Conservation (phyloP, 257 asterid genomes). For the Coffea canephora region DNA sequence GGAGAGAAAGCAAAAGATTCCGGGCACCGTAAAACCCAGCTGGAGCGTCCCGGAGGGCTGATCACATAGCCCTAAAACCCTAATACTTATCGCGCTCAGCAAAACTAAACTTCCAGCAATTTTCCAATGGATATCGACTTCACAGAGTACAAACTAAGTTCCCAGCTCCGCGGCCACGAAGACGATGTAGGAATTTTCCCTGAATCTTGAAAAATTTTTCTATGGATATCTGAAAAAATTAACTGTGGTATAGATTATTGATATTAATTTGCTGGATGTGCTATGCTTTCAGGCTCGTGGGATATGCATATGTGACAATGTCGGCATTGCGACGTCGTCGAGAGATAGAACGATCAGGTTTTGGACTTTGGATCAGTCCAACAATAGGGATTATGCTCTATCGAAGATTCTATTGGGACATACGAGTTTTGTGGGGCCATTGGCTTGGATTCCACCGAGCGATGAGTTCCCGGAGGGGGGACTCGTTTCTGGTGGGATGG, state of each 20-base stretch:
- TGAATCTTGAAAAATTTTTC: background rate
- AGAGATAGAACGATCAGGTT: constrained; percentile 82
- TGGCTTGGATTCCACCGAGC: constrained; percentile 78
- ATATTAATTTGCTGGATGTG: background rate
- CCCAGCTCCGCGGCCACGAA: constrained; percentile 90
- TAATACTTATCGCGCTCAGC: background rate
- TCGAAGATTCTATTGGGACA: constrained; percentile 87
- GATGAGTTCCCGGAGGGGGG: constrained; percentile 91
- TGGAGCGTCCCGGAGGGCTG: background rate
- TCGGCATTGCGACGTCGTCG: constrained; percentile 93
- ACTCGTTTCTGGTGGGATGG: constrained; percentile 94
- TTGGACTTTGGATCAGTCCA: constrained; percentile 67
- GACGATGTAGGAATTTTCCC: constrained; percentile 63
- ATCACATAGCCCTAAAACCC: background rate
- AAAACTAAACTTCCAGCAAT: background rate
- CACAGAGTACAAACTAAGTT: constrained; percentile 66
- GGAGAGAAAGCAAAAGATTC: constrained; percentile 22
- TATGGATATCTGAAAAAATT: background rate
- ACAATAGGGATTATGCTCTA: constrained; percentile 46
- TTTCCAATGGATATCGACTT: constrained; percentile 70
- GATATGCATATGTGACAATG: constrained; percentile 71
- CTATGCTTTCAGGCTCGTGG: constrained; percentile 71
- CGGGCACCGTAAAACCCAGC: constrained; percentile 1
- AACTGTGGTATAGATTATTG: background rate
- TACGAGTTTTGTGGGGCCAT: constrained; percentile 94